Percentiles rank a stretch among this genome's conserved stretches.
Evolutionary conservation across 495 filamentous ascomycete species (phyloP).

Genomic region (Amphirosellinia nigrospora): DNA sequence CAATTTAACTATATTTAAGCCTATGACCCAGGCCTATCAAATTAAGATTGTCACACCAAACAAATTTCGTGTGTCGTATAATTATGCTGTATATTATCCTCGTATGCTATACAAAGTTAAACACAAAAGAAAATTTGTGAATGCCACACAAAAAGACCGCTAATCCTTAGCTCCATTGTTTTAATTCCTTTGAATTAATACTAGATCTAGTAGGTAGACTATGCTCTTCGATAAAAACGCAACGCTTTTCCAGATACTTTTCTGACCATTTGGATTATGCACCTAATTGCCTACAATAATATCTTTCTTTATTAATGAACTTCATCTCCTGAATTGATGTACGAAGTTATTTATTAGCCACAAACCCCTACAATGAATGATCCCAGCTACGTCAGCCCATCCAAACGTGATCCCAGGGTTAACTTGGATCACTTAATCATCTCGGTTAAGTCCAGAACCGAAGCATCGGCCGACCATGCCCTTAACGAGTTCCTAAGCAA

Average conservation of each 20-base stretch:
- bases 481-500: conserved; percentile 1
- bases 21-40: no score
- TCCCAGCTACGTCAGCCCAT: not conserved
- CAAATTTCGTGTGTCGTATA: no score
- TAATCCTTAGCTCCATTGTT: not conserved
- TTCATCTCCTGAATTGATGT: not conserved
- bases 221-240: not conserved
- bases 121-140: not conserved
- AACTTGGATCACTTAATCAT: conserved; percentile 2
- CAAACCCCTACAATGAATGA: not conserved
- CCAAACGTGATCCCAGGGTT: not conserved
- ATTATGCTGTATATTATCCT: no score
- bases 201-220: not conserved
- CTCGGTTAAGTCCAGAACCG: not conserved
- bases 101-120: not conserved
- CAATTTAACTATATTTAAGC: no score
- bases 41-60: no score
- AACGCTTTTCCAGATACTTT: not conserved
- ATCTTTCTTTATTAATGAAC: not conserved
- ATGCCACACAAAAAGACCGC: not conserved
- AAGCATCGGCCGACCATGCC: not conserved
- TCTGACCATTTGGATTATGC: not conserved
- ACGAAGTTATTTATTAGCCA: not conserved
- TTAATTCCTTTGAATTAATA: not conserved
- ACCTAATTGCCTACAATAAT: not conserved